A percentile compares a stretch with the other conserved stretches of the same genome.
phyloP scores from a whole-genome alignment of 352 stramenopile species.

The Globisporangium parvum region DNA sequence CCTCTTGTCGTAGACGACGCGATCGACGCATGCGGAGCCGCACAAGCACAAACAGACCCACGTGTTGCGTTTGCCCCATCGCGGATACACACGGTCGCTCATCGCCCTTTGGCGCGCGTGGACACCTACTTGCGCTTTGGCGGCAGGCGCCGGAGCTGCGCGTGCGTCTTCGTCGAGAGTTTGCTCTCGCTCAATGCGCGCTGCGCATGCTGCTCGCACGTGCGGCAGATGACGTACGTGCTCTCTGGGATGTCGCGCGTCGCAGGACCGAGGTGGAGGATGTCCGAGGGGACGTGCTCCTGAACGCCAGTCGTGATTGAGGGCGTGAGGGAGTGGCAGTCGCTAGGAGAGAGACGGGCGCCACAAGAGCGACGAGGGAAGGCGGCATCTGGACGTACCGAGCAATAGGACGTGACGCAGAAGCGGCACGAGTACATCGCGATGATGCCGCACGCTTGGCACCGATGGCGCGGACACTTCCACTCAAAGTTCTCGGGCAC shows the following conservation, averaged over 20 bases:
- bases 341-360: neutral
- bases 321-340: too few relatives aligned
- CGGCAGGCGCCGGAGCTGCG: conserved; percentile 20
- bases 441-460: conserved; percentile 52
- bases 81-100: neutral
- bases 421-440: conserved; percentile 54
- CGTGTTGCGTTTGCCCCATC: neutral
- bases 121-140: neutral
- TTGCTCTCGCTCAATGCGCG: conserved; percentile 38
- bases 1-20: conserved; percentile 57
- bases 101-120: too few relatives aligned
- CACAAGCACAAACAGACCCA: too few relatives aligned
- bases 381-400: conserved; percentile 16
- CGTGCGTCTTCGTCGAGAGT: conserved; percentile 29
- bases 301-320: conserved; percentile 5
- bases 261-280: conserved; percentile 34
- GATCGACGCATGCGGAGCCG: too few relatives aligned
- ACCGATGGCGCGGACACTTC: conserved; percentile 66
- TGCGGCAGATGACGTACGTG: conserved; percentile 54
- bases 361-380: too few relatives aligned
- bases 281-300: conserved; percentile 40
- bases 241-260: conserved; percentile 44
- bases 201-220: conserved; percentile 32
- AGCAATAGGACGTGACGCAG: conserved; percentile 71
- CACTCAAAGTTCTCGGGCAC: conserved; percentile 54